phyloP scores from a whole-genome alignment of 768 basidiomycete genomes.

The Calocybe gangraenosa region DNA sequence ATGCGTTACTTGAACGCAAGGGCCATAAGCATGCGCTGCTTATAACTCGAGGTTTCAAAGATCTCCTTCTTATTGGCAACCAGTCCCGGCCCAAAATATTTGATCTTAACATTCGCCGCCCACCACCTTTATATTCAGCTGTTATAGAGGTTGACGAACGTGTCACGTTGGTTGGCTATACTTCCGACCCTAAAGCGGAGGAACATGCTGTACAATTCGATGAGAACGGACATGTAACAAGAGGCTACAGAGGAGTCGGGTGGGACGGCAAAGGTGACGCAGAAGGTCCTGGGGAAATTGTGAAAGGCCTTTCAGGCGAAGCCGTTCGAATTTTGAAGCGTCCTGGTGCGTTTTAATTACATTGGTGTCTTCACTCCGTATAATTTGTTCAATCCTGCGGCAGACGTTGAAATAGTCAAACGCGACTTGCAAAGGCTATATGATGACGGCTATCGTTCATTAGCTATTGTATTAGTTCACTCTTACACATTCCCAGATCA shows the following conservation, averaged over 20 bases:
- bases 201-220: slow-evolving; percentile 76
- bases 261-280: slow-evolving; percentile 70
- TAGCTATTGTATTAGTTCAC: slow-evolving; percentile 88
- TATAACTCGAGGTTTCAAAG: slow-evolving; percentile 89
- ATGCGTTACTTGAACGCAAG: slow-evolving; percentile 92
- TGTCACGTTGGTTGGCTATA: slow-evolving; percentile 91
- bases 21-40: slow-evolving; percentile 88
- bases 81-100: slow-evolving; percentile 95
- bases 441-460: slow-evolving; percentile 77
- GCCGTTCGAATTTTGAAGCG: slow-evolving; percentile 78
- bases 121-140: slow-evolving; percentile 68
- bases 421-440: slow-evolving; percentile 67
- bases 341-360: slow-evolving; percentile 52
- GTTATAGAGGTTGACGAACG: slow-evolving; percentile 85
- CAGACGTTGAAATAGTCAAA: slow-evolving; percentile 52
- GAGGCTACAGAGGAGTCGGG: slow-evolving; percentile 73
- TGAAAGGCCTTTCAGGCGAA: slow-evolving; percentile 82
- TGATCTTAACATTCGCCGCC: slow-evolving; percentile 84
- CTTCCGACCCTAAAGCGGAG: slow-evolving; percentile 80
- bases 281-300: slow-evolving; percentile 78
- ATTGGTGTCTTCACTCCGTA: background rate
- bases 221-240: slow-evolving; percentile 58
- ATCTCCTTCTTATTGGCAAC: slow-evolving; percentile 90
- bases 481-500: slow-evolving; percentile 92
- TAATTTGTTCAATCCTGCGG: background rate